Evolutionary conservation across 116 monocot genomes (phyloP).

Genomic region (Dioscorea cayenensis): DNA sequence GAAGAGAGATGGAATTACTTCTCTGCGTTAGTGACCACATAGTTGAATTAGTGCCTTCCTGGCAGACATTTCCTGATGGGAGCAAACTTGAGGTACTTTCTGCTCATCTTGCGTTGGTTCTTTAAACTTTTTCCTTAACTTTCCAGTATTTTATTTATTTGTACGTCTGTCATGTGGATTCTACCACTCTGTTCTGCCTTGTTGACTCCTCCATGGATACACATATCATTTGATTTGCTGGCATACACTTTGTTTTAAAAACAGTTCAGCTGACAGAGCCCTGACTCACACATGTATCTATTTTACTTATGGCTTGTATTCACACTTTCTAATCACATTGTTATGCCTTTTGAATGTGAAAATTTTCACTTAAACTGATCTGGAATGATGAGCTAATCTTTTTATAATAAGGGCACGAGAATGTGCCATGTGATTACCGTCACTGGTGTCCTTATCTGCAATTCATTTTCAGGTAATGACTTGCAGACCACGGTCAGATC

Average conservation of each 20-base stretch:
- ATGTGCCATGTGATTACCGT: not conserved
- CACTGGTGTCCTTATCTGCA: not conserved
- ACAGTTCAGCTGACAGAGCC: no score
- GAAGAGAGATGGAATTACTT: conserved; percentile 86
- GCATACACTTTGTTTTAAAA: no score
- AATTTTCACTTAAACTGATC: no score
- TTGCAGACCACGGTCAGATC: conserved; percentile 62
- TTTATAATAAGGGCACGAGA: not conserved
- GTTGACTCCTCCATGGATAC: no score
- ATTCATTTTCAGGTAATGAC: conserved; percentile 70
- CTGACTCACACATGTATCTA: no score
- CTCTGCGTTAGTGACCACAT: conserved; percentile 91
- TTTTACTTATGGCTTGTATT: no score
- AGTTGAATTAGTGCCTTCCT: conserved; percentile 71
- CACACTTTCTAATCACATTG: not conserved
- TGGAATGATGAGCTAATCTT: not conserved
- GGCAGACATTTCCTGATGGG: conserved; percentile 87
- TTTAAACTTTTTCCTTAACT: not conserved
- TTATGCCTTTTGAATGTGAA: not conserved
- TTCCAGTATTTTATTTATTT: not conserved
- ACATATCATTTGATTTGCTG: no score
- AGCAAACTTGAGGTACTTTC: conserved; percentile 67
- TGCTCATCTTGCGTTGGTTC: not conserved
- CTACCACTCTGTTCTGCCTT: no score
- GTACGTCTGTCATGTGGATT: not conserved